Percentiles rank a stretch among this genome's conserved stretches.
Conservation (phyloP, 2,329 filamentous ascomycete genomes). For the Niveomyces coronatus region DNA sequence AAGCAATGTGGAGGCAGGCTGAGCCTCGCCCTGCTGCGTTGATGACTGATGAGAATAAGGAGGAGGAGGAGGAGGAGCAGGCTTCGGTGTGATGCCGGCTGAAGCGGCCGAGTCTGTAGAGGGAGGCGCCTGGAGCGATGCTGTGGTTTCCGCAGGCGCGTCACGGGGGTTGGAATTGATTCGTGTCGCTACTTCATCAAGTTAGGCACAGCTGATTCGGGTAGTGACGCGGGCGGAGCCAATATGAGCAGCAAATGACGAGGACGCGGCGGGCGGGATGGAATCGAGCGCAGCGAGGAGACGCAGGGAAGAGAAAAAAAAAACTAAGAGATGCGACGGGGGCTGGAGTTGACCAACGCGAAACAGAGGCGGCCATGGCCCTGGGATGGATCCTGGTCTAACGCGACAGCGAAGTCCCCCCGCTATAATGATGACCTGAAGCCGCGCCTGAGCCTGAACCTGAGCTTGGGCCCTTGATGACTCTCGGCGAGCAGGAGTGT, state of each 20-base stretch:
- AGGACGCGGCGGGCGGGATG: not conserved
- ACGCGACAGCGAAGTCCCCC: slow-evolving; percentile 8
- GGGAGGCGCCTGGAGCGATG: slow-evolving; percentile 5
- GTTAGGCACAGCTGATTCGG: not conserved
- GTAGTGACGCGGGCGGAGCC: not conserved
- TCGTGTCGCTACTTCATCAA: slow-evolving; percentile 6
- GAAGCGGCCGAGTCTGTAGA: slow-evolving; percentile 3
- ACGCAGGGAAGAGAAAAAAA: slow-evolving; percentile 2
- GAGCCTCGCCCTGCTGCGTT: slow-evolving; percentile 2
- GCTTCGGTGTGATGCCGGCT: slow-evolving; percentile 4
- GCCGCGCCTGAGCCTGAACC: slow-evolving; percentile 6
- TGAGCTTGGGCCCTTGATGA: slow-evolving; percentile 7
- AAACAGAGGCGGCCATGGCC: slow-evolving; percentile 11
- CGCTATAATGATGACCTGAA: slow-evolving; percentile 10
- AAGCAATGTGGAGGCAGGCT: slow-evolving; percentile 1
- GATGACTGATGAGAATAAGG: slow-evolving; percentile 4
- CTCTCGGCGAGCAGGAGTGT: too few species aligned
- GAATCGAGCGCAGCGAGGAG: too few species aligned
- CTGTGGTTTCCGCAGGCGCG: slow-evolving; percentile 4
- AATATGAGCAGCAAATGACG: slow-evolving; percentile 1
- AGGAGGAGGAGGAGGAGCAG: too few species aligned
- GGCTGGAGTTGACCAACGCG: slow-evolving; percentile 8
- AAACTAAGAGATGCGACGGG: slow-evolving; percentile 6
- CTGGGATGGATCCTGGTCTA: slow-evolving; percentile 8
- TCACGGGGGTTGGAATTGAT: slow-evolving; percentile 4